Percentiles rank a stretch among this genome's conserved stretches.
Evolutionary conservation across 192 early-diverging fungal species (phyloP).

Genomic region (Phlyctochytrium bullatum): DNA sequence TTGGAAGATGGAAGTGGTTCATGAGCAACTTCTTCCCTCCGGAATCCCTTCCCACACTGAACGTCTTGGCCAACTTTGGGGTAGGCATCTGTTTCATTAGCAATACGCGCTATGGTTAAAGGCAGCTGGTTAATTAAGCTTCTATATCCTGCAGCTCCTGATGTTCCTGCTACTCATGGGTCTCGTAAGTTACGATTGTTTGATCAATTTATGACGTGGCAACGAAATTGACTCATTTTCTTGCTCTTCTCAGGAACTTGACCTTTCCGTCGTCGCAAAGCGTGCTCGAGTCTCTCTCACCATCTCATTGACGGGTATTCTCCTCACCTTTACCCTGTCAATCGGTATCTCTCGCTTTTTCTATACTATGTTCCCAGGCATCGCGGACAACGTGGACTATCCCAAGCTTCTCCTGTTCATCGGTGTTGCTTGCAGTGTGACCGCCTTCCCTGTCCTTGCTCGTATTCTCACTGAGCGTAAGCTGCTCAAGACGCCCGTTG

Average conservation of each 20-base stretch:
- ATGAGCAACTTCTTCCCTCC: constrained; percentile 68
- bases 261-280: constrained; percentile 27
- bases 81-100: constrained; percentile 86
- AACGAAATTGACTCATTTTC: no score
- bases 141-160: constrained; percentile 7
- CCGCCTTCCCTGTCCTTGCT: constrained; percentile 90
- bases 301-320: constrained; percentile 80
- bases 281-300: constrained; percentile 27
- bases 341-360: constrained; percentile 59
- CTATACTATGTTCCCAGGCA: constrained; percentile 33
- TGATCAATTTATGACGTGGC: no score
- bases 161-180: constrained; percentile 8
- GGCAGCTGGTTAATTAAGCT: constrained; percentile 10
- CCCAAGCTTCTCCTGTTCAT: constrained; percentile 79
- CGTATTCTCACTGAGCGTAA: constrained; percentile 90
- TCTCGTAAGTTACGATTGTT: not conserved
- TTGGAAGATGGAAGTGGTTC: constrained; percentile 73
- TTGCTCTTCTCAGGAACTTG: no score
- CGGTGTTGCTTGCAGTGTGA: constrained; percentile 90
- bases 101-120: no score
- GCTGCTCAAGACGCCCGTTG: constrained; percentile 71
- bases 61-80: constrained; percentile 81
- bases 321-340: constrained; percentile 75
- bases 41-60: constrained; percentile 66
- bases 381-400: constrained; percentile 14